Evolutionary conservation across 2,329 filamentous ascomycete species (phyloP), one percentile per base, ranked within the genome.

Genomic region (Lasiodiplodia gonubiensis): DNA sequence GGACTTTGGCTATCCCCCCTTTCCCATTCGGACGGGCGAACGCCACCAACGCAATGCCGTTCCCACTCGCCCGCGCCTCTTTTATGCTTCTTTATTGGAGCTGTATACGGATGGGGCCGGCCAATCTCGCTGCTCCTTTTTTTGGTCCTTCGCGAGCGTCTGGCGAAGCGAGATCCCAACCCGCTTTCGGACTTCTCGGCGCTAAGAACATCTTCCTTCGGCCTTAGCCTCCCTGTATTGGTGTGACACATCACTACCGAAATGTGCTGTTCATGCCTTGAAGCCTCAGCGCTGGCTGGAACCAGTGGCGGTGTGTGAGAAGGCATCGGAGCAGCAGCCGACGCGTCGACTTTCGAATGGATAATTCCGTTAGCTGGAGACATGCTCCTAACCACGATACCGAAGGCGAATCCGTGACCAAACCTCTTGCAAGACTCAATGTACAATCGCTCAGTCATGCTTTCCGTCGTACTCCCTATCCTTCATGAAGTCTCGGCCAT

Each of bases 81-180:
- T 51, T 51, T 63, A 63, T 63, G 59, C 59, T 63, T 49, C 59
- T 51, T 63, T 35, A 51, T 37, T 63, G 59, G 46, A 51, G 27
- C 23, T 63, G 42, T 63, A 51, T 63, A 63, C 30, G 35, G 42
- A 63, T 51, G 59, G 42, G 42, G 4, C 59, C 59, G n/a, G 7
- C 21, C 42, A 48, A 49, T 63, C 59, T 63, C 59, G 42, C 46
- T 33, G 25, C 46, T 37, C 25, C 46, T 25, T 37, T 25, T 37
- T 27, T 27, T 33, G 12, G 6, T 33, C n/a, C 37, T 60, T 49
- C 57, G 39, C 57, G 23, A 60, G 27, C 11, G 18, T 5, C 21
- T 25, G 18, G 39, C 54, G 54, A 59, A 42, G 35, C 54, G 54
- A 59, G n/a, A 30, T 33, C 18, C 25, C 16, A 54, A 30, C 30